Base-by-base conservation (phyloP, 2,329 filamentous ascomycete genomes). In the Purpureocillium lavendulum region DNA sequence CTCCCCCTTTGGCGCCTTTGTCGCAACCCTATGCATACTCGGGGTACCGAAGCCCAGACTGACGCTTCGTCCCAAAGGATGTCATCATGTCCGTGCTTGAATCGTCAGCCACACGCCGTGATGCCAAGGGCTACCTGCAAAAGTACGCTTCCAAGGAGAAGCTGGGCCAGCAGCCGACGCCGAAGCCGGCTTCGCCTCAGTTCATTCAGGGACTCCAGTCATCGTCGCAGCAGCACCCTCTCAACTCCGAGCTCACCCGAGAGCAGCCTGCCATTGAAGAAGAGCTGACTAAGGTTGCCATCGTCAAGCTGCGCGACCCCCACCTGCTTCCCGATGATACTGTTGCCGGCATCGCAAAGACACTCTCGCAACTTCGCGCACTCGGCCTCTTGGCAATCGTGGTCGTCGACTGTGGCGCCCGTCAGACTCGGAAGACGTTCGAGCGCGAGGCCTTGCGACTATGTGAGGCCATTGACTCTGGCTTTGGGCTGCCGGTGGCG, bases 111-210 rank as follows among this genome's bases (percentile, higher is more conserved):
- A 96, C 90, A 0, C 94, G 89, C 62, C 80, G 92, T 52, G 92
- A 98, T 65, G 88, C 89, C 35, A 89, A 85, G 61, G 81, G 86
- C 30, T 98, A 96, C 56, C 73, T 98, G 13, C 84, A 92, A 50
- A 89, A 87, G 45, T 94, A 96, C 58, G 81, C 50, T 47, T 53
- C 49, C 51, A 58, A 59, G 36, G 10, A 10, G 21, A 10, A 26
- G n/a, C n/a, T n/a, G n/a, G 21, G 21, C 21, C 21, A 10, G 49
- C 52, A 26, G 31, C 29, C 13, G 33, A 16, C 15, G 16, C 32
- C 54, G 51, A 42, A 53, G 48, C 37, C 43, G 12, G 16, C 16
- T 35, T 40, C 51, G 46, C 53, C 49, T 40, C 57, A 64, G 38
- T 63, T 65, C 39, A 52, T 63, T 33, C 57, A 67, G 44, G 56